Percentiles rank a stretch among this genome's conserved stretches.
Evolutionary conservation across 495 filamentous ascomycete genomes (phyloP).

Genomic region (Ascobolus immersus): DNA sequence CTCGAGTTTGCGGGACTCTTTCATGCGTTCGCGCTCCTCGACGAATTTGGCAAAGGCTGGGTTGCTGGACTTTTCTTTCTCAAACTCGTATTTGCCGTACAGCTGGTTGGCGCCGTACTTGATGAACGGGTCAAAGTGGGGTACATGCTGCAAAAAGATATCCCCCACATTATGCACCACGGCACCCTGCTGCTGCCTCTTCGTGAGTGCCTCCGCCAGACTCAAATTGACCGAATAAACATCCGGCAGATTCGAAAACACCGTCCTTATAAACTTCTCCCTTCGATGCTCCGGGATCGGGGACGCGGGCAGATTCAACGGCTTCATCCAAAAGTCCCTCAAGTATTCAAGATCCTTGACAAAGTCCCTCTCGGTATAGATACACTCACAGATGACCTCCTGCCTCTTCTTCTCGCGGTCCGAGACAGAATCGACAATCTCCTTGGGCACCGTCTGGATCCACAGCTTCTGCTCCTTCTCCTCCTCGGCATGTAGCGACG

Average conservation of each 20-base stretch:
- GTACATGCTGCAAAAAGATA: slow-evolving; percentile 78
- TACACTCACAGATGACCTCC: slow-evolving; percentile 91
- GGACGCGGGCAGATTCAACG: slow-evolving; percentile 43
- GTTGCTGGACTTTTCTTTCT: slow-evolving; percentile 78
- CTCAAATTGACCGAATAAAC: slow-evolving; percentile 72
- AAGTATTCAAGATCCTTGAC: slow-evolving; percentile 98
- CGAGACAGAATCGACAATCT: slow-evolving; percentile 63
- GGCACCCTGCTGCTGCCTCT: slow-evolving; percentile 67
- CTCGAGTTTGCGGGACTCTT: slow-evolving; percentile 90
- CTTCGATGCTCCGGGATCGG: slow-evolving; percentile 71
- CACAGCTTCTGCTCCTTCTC: slow-evolving; percentile 93
- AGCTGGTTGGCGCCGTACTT: slow-evolving; percentile 89
- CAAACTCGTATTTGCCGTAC: slow-evolving; percentile 92
- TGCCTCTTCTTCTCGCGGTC: slow-evolving; percentile 93
- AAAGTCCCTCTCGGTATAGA: slow-evolving; percentile 97
- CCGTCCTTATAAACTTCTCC: slow-evolving; percentile 74
- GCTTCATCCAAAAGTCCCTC: slow-evolving; percentile 96
- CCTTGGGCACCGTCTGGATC: slow-evolving; percentile 96
- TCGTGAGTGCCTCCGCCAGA: slow-evolving; percentile 64
- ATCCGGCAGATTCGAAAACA: slow-evolving; percentile 90
- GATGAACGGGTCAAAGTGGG: slow-evolving; percentile 86
- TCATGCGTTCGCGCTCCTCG: slow-evolving; percentile 84
- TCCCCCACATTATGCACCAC: slow-evolving; percentile 81
- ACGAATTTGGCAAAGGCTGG: slow-evolving; percentile 72
- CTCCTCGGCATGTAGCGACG: slow-evolving; percentile 67